Percentiles rank a stretch among this genome's conserved stretches.
Conservation (phyloP, 768 basidiomycete species). For the Tylopilus plumbeoviolaceoides region DNA sequence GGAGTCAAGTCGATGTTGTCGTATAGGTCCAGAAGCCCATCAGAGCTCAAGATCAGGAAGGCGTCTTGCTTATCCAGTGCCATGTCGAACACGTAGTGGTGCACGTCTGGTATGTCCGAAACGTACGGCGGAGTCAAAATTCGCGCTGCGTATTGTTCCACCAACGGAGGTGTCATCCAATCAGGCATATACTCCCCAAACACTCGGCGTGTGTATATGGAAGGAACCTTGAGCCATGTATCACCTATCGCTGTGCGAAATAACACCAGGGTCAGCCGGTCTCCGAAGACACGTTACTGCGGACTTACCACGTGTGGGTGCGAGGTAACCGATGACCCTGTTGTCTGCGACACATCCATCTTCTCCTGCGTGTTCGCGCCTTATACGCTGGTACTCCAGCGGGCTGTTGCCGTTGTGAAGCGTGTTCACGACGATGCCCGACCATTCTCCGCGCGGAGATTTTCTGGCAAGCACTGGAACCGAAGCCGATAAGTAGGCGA, state of each 20-base stretch:
- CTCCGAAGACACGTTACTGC: not conserved
- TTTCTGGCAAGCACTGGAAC: constrained; percentile 22
- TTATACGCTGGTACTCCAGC: constrained; percentile 24
- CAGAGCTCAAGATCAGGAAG: constrained; percentile 42
- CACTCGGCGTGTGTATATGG: constrained; percentile 29
- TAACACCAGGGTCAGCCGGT: constrained; percentile 13
- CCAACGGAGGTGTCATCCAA: constrained; percentile 18
- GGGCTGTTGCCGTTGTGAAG: constrained; percentile 31
- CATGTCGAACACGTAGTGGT: constrained; percentile 31
- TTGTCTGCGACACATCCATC: constrained; percentile 26
- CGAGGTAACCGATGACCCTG: constrained; percentile 36
- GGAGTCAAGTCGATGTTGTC: constrained; percentile 21
- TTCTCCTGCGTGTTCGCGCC: constrained; percentile 31
- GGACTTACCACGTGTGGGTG: constrained; percentile 35
- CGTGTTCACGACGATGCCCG: constrained; percentile 20
- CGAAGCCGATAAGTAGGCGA: constrained; percentile 5
- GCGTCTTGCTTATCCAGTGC: constrained; percentile 18
- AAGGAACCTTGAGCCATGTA: constrained; percentile 33
- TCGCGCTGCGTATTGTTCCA: constrained; percentile 29
- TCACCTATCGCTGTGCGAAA: constrained; percentile 31
- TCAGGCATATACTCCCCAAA: constrained; percentile 26
- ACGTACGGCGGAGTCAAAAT: constrained; percentile 46
- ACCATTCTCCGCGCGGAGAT: constrained; percentile 18
- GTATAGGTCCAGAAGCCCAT: constrained; percentile 44
- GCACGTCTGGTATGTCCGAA: constrained; percentile 38